These are phyloP conservation scores for Nakazawaea sp. DNA, from an alignment of 805 yeast species.

Conservation along the genomic window DNA sequence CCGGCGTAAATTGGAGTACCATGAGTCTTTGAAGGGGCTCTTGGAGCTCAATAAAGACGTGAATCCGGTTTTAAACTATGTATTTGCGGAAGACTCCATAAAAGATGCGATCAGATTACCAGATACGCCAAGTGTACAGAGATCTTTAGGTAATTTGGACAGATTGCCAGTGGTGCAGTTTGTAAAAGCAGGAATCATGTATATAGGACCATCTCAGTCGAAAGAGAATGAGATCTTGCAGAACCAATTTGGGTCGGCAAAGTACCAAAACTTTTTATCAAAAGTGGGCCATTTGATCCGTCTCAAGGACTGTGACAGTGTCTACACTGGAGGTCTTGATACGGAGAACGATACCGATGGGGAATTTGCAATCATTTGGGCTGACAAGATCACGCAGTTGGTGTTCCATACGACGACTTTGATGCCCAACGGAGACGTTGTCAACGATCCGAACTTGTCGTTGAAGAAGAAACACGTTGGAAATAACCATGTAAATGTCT, in stretches of 20 bases:
- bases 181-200: slow-evolving; percentile 73
- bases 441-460: slow-evolving; percentile 33
- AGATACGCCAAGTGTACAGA: slow-evolving; percentile 8
- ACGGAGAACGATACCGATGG: slow-evolving; percentile 68
- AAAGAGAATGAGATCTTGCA: slow-evolving; percentile 58
- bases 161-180: slow-evolving; percentile 72
- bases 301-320: slow-evolving; percentile 45
- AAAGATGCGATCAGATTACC: not conserved
- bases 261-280: slow-evolving; percentile 52
- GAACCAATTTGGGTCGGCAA: slow-evolving; percentile 57
- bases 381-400: slow-evolving; percentile 62
- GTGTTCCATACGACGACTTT: slow-evolving; percentile 76
- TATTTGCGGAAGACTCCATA: not conserved
- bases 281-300: slow-evolving; percentile 55
- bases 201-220: slow-evolving; percentile 62
- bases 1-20: not conserved
- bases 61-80: not conserved
- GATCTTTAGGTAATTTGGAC: slow-evolving; percentile 61
- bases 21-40: not conserved
- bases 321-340: slow-evolving; percentile 75
- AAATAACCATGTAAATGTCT: slow-evolving; percentile 74
- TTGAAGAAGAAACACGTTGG: slow-evolving; percentile 82
- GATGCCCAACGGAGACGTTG: slow-evolving; percentile 49
- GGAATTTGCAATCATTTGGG: slow-evolving; percentile 65
- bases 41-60: not conserved